These are phyloP conservation scores for Talaromyces proteolyticus DNA, from an alignment of 495 filamentous ascomycete species.

Conservation along the genomic window DNA sequence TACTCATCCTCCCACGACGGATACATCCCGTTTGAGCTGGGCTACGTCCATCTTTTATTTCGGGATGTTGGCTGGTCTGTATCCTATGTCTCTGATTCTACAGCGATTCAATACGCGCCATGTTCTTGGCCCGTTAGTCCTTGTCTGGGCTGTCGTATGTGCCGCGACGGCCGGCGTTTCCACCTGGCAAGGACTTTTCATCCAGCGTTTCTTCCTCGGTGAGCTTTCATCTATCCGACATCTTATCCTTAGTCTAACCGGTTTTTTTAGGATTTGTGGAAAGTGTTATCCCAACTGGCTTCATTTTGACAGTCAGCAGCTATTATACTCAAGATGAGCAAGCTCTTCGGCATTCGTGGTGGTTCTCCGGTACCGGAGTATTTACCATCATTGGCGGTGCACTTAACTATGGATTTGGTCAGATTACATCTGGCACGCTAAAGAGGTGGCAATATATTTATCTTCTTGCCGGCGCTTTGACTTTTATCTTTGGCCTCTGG, in stretches of 20 bases:
- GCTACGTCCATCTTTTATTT: conserved; percentile 78
- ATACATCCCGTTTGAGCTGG: conserved; percentile 64
- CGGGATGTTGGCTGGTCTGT: conserved; percentile 67
- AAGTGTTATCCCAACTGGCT: conserved; percentile 60
- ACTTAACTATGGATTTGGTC: conserved; percentile 65
- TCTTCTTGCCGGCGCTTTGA: conserved; percentile 56
- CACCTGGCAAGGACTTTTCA: conserved; percentile 57
- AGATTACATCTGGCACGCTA: conserved; percentile 50
- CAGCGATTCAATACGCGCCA: conserved; percentile 60
- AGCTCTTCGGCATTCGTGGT: conserved; percentile 60
- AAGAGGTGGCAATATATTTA: conserved; percentile 66
- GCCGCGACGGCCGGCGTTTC: conserved; percentile 64
- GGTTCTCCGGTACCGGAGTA: conserved; percentile 60
- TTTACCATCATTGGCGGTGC: conserved; percentile 65
- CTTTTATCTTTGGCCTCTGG: conserved; percentile 57
- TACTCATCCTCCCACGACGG: conserved; percentile 46
- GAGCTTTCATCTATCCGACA: neutral
- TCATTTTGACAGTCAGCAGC: conserved; percentile 58
- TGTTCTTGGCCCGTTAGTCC: conserved; percentile 57
- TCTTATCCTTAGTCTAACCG: neutral
- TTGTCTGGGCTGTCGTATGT: conserved; percentile 61
- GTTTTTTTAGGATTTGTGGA: conserved; percentile 52
- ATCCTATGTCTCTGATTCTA: conserved; percentile 63
- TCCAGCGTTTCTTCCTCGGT: conserved; percentile 64
- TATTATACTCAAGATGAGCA: conserved; percentile 68